Percentiles rank a stretch among this genome's conserved stretches.
Conservation (phyloP, 139 green algal genomes). For the Chlorella sp. region DNA sequence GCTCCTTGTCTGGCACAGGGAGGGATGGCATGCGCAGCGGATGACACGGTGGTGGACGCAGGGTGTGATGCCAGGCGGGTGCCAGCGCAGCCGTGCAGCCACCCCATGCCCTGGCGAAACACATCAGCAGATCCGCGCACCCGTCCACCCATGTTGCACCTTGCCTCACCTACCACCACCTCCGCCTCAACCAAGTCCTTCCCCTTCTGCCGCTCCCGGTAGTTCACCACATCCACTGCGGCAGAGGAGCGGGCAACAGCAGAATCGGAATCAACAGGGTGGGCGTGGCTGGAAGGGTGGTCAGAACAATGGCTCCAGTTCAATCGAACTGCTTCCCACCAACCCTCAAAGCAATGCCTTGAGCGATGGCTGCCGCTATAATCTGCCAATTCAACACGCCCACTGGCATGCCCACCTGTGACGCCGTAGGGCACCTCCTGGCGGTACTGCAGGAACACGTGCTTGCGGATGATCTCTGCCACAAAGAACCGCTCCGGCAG, state of each 20-base stretch:
- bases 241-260: not conserved
- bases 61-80: not conserved
- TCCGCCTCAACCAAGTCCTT: conserved; percentile 78
- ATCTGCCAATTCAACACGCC: too few species aligned
- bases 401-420: too few species aligned
- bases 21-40: too few species aligned
- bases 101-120: too few species aligned
- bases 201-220: conserved; percentile 50
- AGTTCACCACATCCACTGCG: conserved; percentile 82
- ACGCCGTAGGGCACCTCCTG: conserved; percentile 93
- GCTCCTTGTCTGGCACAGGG: conserved; percentile 56
- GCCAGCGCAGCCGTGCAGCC: too few species aligned
- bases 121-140: too few species aligned
- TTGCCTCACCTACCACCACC: conserved; percentile 25
- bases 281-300: too few species aligned
- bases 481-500: conserved; percentile 97
- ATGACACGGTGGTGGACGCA: conserved; percentile 45
- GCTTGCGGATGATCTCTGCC: conserved; percentile 95
- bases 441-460: conserved; percentile 93
- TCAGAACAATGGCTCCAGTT: too few species aligned
- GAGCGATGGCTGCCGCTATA: too few species aligned
- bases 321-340: too few species aligned
- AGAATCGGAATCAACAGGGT: not conserved
- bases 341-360: too few species aligned
- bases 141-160: too few species aligned